Percentiles rank a stretch among this genome's conserved stretches.
Conservation (phyloP, 306 rosid genomes). For the Castanea mollissima region DNA sequence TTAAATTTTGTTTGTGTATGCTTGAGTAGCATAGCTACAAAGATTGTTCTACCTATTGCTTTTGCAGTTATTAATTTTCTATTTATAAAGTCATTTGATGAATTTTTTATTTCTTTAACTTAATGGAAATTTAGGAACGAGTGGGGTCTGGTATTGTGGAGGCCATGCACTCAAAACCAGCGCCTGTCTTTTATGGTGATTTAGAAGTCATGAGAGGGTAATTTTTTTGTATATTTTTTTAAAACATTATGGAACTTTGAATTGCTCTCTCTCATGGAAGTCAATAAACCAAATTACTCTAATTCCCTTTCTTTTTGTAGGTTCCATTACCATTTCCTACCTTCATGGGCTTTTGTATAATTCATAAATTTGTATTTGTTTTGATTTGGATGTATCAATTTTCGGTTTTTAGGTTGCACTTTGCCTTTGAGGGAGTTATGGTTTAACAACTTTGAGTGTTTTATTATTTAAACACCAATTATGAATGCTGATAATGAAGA, state of each 20-base stretch:
- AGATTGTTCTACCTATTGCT: neutral
- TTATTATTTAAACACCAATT: conserved; percentile 64
- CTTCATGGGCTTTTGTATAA: conserved; percentile 28
- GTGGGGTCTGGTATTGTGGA: conserved; percentile 75
- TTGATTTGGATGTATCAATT: conserved; percentile 4
- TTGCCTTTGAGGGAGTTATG: conserved; percentile 3
- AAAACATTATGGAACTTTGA: neutral
- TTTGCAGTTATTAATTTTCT: neutral
- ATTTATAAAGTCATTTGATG: neutral
- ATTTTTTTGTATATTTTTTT: neutral
- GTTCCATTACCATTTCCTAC: conserved; percentile 76
- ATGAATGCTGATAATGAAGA: conserved; percentile 55
- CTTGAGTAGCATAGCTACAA: neutral
- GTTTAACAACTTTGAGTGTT: conserved; percentile 5
- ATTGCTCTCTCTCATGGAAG: neutral
- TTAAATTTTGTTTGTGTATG: neutral
- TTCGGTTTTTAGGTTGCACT: neutral
- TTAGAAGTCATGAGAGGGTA: conserved; percentile 93
- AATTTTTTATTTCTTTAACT: neutral
- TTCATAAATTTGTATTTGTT: neutral
- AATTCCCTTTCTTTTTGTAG: conserved; percentile 35
- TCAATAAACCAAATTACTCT: conserved; percentile 5
- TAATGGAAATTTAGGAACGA: conserved; percentile 45
- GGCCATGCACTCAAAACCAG: conserved; percentile 76
- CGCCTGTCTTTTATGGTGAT: conserved; percentile 82